phyloP scores from a whole-genome alignment of 768 basidiomycete genomes.

The Tylopilus rubrobrunneus region DNA sequence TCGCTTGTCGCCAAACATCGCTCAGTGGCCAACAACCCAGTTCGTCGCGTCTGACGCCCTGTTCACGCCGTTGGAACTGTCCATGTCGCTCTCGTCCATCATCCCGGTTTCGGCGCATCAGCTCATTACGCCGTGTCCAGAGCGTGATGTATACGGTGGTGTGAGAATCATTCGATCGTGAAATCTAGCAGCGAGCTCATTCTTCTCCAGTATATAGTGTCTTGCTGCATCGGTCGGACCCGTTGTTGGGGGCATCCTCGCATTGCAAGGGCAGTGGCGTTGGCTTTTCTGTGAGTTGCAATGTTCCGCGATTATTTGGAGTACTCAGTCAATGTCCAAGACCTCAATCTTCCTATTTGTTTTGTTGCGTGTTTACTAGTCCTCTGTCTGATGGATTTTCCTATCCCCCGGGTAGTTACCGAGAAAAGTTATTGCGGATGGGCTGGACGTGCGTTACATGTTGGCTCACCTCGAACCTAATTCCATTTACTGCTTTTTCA shows the following conservation, averaged over 20 bases:
- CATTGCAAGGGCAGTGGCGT: conserved; percentile 33
- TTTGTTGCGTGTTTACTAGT: conserved; percentile 28
- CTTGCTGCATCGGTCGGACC: conserved; percentile 35
- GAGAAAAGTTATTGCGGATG: conserved; percentile 35
- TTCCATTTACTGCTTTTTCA: not conserved
- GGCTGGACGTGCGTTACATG: conserved; percentile 40
- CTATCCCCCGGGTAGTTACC: conserved; percentile 32
- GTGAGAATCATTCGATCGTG: conserved; percentile 14
- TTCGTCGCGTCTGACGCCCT: too few species aligned
- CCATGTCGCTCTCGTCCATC: too few species aligned
- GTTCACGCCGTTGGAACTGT: too few species aligned
- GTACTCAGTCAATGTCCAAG: conserved; percentile 12
- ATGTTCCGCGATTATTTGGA: not conserved
- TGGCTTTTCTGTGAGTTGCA: conserved; percentile 36
- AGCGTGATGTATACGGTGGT: conserved; percentile 40
- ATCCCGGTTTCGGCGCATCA: too few species aligned
- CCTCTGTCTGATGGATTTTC: conserved; percentile 31
- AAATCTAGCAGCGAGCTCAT: not conserved
- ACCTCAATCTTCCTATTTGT: conserved; percentile 40
- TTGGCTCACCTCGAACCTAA: too few species aligned
- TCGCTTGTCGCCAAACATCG: too few species aligned
- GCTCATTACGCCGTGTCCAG: too few species aligned
- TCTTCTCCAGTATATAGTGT: conserved; percentile 28
- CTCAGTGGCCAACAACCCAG: too few species aligned
- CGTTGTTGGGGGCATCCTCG: conserved; percentile 34